These are phyloP conservation scores for Aspergillus baeticus DNA, from an alignment of 495 filamentous ascomycete species.

Conservation along the genomic window DNA sequence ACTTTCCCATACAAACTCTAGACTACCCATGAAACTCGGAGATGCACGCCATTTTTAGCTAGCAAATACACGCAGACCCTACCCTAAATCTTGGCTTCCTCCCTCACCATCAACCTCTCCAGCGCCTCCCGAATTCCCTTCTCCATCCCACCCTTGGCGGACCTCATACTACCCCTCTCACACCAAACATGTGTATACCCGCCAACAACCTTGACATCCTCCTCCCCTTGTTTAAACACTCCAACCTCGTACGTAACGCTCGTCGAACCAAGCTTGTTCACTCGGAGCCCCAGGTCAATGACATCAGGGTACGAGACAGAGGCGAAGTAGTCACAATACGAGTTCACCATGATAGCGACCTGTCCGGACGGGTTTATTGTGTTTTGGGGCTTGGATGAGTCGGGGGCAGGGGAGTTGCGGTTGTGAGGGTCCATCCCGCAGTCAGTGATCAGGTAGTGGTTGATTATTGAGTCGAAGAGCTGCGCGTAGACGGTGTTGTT, in stretches of 20 bases:
- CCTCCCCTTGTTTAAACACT: conserved; percentile 73
- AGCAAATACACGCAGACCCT: no score
- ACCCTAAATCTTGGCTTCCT: conserved; percentile 23
- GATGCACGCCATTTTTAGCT: no score
- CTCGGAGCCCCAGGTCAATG: conserved; percentile 77
- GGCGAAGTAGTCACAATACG: conserved; percentile 80
- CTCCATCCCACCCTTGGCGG: conserved; percentile 51
- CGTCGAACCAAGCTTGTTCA: conserved; percentile 78
- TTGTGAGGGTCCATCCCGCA: conserved; percentile 68
- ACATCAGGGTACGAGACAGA: conserved; percentile 80
- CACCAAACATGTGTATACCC: conserved; percentile 90
- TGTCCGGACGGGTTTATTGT: conserved; percentile 32
- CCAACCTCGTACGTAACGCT: conserved; percentile 93
- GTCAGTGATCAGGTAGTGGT: conserved; percentile 79
- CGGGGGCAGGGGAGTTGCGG: conserved; percentile 26
- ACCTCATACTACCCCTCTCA: conserved; percentile 66
- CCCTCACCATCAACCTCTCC: conserved; percentile 43
- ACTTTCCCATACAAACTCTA: no score
- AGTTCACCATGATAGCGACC: conserved; percentile 80
- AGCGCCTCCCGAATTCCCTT: conserved; percentile 40
- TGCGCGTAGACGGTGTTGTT: conserved; percentile 85
- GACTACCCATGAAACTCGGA: no score
- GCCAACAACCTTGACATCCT: conserved; percentile 81
- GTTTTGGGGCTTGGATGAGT: neutral
- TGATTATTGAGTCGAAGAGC: conserved; percentile 85